Evolutionary conservation across 352 stramenopile genomes (phyloP), one percentile per base, ranked within the genome.

Genomic region (Phytopythium mirpurense): DNA sequence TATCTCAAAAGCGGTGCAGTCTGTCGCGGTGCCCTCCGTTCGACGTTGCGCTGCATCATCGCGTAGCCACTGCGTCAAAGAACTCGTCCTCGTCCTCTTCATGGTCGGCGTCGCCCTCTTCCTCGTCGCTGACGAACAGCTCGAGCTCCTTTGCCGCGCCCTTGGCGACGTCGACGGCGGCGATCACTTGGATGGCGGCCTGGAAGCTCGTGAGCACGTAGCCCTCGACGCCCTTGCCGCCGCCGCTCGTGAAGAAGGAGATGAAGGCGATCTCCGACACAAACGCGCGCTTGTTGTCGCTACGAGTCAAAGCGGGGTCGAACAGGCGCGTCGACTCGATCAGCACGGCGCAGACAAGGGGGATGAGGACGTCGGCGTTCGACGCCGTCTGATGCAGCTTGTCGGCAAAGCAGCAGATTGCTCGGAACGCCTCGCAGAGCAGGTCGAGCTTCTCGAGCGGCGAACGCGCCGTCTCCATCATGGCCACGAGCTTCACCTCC

Each of bases 151-250:
- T 72, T 3, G 72, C 74, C 18, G 74, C 66, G 12, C 72, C 72
- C 43, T 55, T 64, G 7, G 67, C 72, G 32, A 86, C 53, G 51
- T 90, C 80, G 27, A 90, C 74, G 18, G 78, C 74, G 15, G 63
- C 78, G 16, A 91, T 74, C 14, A 88, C 78, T 32, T 88, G 80
- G 19, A 91, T 66, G 18, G 74, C 73, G 15, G 75, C 80, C 51
- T 91, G 74, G 50, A 91, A 86, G 23, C 75, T 89, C 14, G 78
- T 91, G 38, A 91, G 44, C 37, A 87, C 80, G 48, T 91, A 91
- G 1, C 78, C 78, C 62, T 91, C 80, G 21, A 88, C 78, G 29
- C 80, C 80, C 59, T 87, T 83, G 26, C 80, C 80, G 24, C 80
- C 80, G 29, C 78, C 80, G 31, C 85, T 74, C 26, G 78, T 91